Conservation (phyloP, 2,329 filamentous ascomycete genomes). For the Ceratocystis alfenasii region DNA sequence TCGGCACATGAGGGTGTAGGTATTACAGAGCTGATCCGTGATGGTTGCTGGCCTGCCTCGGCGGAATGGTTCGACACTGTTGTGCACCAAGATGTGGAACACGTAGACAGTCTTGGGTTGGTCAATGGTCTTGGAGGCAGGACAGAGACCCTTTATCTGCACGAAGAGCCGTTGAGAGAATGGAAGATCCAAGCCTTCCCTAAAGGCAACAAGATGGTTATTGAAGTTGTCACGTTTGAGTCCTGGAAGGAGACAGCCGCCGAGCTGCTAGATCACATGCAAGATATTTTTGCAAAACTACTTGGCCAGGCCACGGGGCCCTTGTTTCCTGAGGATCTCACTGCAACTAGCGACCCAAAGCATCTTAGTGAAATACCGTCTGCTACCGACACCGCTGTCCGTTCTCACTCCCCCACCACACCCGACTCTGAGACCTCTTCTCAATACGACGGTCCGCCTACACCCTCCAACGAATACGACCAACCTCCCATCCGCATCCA, state of each 20-base stretch:
- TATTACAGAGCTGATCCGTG: constrained; percentile 41
- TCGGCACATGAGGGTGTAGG: constrained; percentile 45
- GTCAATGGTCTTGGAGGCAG: constrained; percentile 30
- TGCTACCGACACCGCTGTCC: background rate
- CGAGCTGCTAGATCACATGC: constrained; percentile 41
- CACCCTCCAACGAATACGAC: constrained; percentile 10
- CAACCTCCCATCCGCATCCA: constrained; percentile 1
- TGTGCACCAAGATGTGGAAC: constrained; percentile 48
- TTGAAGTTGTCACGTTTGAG: constrained; percentile 50
- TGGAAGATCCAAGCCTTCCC: constrained; percentile 53
- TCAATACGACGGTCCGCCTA: constrained; percentile 15
- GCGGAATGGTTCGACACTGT: constrained; percentile 42
- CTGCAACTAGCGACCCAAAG: background rate
- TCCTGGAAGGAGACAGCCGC: constrained; percentile 42
- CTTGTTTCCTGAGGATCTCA: constrained; percentile 26
- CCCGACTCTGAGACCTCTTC: constrained; percentile 12
- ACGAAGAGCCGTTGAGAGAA: constrained; percentile 42
- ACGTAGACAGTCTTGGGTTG: constrained; percentile 44
- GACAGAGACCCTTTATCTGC: constrained; percentile 49
- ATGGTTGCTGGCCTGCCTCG: constrained; percentile 35
- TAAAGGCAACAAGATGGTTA: constrained; percentile 37
- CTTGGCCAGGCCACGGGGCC: constrained; percentile 30
- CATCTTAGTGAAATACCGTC: background rate
- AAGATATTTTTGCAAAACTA: constrained; percentile 32
- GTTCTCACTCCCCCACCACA: background rate